A percentile compares a stretch with the other conserved stretches of the same genome.
Evolutionary conservation across 2,329 filamentous ascomycete species (phyloP).

Genomic region (Fulvia fulva): DNA sequence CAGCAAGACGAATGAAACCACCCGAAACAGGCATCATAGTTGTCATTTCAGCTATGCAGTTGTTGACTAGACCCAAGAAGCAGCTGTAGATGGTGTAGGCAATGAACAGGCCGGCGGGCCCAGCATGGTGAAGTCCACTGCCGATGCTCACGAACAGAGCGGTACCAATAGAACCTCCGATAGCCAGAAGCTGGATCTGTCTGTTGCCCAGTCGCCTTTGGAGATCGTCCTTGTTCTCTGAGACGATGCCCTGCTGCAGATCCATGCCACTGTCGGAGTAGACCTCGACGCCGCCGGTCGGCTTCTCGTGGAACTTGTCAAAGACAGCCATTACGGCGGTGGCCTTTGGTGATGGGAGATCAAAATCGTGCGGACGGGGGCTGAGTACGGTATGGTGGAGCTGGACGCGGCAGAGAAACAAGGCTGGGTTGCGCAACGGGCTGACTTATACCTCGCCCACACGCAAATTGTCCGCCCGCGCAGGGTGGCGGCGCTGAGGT

Average conservation of each 20-base stretch:
- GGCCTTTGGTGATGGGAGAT: neutral
- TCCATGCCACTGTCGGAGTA: conserved; percentile 9
- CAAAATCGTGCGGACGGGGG: neutral
- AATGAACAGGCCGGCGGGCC: conserved; percentile 53
- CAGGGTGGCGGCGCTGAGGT: neutral
- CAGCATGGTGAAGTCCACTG: conserved; percentile 48
- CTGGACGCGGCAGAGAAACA: neutral
- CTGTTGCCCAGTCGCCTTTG: conserved; percentile 52
- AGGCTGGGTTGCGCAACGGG: neutral
- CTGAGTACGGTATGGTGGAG: neutral
- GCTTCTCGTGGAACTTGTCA: conserved; percentile 13
- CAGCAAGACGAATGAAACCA: conserved; percentile 59
- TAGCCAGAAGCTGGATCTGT: conserved; percentile 32
- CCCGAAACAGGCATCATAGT: conserved; percentile 19
- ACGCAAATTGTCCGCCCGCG: neutral
- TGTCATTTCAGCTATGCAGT: conserved; percentile 62
- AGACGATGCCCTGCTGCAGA: conserved; percentile 20
- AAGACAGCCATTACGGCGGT: conserved; percentile 15
- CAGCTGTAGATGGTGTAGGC: conserved; percentile 55
- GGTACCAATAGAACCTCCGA: conserved; percentile 25
- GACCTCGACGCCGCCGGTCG: conserved; percentile 8
- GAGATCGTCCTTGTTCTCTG: conserved; percentile 34
- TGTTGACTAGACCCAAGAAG: conserved; percentile 59
- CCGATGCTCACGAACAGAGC: conserved; percentile 48
- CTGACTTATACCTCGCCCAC: neutral